Percentiles rank a stretch among this genome's conserved stretches.
These are phyloP conservation scores for Phytophthora pistaciae DNA, from an alignment of 352 stramenopile genomes.

Conservation along the genomic window DNA sequence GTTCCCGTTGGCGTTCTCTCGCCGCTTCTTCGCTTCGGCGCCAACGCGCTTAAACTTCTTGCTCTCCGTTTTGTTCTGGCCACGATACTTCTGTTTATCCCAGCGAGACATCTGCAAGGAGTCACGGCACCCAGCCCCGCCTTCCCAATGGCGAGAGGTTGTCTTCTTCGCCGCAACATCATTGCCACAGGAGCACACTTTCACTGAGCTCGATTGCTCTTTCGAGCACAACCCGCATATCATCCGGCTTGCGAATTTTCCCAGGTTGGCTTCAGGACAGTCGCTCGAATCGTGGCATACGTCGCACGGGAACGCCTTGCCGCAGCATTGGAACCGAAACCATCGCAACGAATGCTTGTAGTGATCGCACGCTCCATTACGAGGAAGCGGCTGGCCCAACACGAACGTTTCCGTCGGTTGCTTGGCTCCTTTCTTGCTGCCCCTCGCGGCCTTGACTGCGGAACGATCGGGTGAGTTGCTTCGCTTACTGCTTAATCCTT, in stretches of 20 bases:
- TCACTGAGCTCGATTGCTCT: conserved; percentile 80
- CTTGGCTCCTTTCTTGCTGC: conserved; percentile 46
- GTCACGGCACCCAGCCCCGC: conserved; percentile 78
- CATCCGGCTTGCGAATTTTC: conserved; percentile 84
- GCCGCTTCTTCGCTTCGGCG: conserved; percentile 54
- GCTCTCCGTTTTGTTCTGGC: conserved; percentile 82
- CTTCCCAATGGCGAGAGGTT: conserved; percentile 78
- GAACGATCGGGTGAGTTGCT: conserved; percentile 13
- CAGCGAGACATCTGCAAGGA: conserved; percentile 59
- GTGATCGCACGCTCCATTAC: conserved; percentile 78
- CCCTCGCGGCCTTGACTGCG: conserved; percentile 36
- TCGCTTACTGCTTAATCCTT: conserved; percentile 20
- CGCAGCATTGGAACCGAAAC: conserved; percentile 90
- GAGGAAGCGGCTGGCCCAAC: conserved; percentile 73
- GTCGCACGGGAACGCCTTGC: conserved; percentile 83
- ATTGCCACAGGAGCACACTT: conserved; percentile 82
- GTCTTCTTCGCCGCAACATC: conserved; percentile 61
- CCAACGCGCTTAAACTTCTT: conserved; percentile 85
- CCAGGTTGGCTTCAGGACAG: conserved; percentile 72
- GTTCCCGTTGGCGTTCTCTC: conserved; percentile 30
- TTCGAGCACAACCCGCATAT: conserved; percentile 88
- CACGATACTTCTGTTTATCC: conserved; percentile 84
- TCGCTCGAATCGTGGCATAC: conserved; percentile 83
- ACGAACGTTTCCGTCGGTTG: conserved; percentile 62
- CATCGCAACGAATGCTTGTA: conserved; percentile 85